Evolutionary conservation across 805 yeast species (phyloP).

Genomic region (Saccharomycopsis microspora): DNA sequence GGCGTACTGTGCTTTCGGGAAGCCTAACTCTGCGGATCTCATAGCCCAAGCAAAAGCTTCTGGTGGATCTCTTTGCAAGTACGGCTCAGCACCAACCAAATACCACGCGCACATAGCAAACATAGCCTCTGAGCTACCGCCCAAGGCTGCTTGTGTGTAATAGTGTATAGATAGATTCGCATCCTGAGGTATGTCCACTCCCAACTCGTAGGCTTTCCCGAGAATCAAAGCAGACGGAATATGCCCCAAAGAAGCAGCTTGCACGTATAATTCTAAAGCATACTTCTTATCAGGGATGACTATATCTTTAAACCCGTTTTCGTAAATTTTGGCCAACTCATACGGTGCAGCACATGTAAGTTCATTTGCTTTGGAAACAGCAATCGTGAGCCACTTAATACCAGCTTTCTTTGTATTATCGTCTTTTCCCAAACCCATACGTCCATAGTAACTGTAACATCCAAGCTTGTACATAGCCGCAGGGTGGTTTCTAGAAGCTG

Average conservation of each 20-base stretch:
- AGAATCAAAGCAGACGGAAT: slow-evolving; percentile 66
- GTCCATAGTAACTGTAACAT: slow-evolving; percentile 68
- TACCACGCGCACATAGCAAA: slow-evolving; percentile 96
- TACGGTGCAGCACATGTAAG: slow-evolving; percentile 88
- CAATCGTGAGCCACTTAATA: slow-evolving; percentile 85
- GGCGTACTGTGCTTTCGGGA: slow-evolving; percentile 76
- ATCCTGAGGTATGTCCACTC: slow-evolving; percentile 58
- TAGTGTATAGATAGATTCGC: slow-evolving; percentile 81
- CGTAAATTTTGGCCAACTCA: slow-evolving; percentile 79
- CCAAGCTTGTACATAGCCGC: slow-evolving; percentile 96
- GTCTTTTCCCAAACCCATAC: slow-evolving; percentile 67
- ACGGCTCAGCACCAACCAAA: slow-evolving; percentile 81
- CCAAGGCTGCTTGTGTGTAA: slow-evolving; percentile 80
- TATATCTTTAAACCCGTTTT: slow-evolving; percentile 76
- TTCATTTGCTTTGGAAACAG: slow-evolving; percentile 74
- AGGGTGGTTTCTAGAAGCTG: slow-evolving; percentile 86
- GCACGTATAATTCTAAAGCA: slow-evolving; percentile 76
- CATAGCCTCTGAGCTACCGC: slow-evolving; percentile 86
- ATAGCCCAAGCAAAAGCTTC: slow-evolving; percentile 95
- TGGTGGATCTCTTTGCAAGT: slow-evolving; percentile 59
- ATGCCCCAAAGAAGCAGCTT: slow-evolving; percentile 84
- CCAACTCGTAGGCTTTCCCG: slow-evolving; percentile 79
- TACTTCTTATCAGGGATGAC: slow-evolving; percentile 75
- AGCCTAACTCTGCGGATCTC: slow-evolving; percentile 67
- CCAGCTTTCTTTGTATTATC: slow-evolving; percentile 72